phyloP scores from a whole-genome alignment of 106 monocot genomes.

The Amphibolis antarctica region DNA sequence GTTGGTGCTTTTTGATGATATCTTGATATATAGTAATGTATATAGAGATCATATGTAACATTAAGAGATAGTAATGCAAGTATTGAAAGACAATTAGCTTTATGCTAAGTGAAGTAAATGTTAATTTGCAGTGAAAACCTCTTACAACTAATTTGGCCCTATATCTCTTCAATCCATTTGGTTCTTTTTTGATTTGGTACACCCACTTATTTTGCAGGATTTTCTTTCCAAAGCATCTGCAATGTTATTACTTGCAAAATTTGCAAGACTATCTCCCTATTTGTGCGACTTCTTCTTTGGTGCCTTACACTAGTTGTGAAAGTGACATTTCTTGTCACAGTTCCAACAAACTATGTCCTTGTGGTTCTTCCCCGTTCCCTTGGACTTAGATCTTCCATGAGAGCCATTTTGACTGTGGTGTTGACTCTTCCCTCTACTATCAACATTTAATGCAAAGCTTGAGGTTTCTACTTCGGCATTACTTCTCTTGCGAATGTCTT shows the following conservation, averaged over 20 bases:
- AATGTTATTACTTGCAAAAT: background rate
- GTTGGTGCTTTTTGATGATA: no score
- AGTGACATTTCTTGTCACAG: constrained; percentile 3
- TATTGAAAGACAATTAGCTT: no score
- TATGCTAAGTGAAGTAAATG: no score
- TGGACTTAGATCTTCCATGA: background rate
- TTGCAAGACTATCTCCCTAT: background rate
- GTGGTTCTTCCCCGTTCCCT: background rate
- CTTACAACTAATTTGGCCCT: no score
- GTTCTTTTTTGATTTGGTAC: no score
- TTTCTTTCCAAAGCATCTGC: no score
- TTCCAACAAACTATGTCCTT: background rate
- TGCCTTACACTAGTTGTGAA: background rate
- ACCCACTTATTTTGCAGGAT: no score
- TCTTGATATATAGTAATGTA: no score
- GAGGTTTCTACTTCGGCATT: background rate
- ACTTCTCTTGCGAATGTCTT: constrained; percentile 8
- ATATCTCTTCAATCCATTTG: no score
- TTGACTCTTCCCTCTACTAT: background rate
- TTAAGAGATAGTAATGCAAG: no score
- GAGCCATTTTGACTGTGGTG: background rate
- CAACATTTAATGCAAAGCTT: background rate
- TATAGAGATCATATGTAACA: no score
- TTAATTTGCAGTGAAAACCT: no score
- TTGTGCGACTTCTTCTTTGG: background rate